Evolutionary conservation across 1,139 yeast genomes (phyloP).

Genomic region (Hanseniaspora sp.): DNA sequence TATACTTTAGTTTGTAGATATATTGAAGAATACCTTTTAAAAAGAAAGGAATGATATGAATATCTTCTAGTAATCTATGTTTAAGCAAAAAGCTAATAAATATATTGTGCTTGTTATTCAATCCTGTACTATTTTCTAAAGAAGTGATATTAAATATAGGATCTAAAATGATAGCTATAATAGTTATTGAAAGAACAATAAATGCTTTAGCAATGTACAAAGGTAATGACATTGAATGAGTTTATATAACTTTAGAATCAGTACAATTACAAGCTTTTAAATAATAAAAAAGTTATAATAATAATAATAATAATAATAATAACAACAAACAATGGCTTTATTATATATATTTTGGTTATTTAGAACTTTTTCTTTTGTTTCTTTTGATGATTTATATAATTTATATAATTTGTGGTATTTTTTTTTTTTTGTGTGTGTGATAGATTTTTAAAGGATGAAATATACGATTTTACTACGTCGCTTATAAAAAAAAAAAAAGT

Average conservation of each 20-base stretch:
- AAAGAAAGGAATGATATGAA: conserved; percentile 38
- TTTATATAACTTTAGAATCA: neutral
- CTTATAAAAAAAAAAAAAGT: no score
- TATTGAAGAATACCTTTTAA: conserved; percentile 37
- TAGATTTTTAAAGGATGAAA: no score
- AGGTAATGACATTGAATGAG: neutral
- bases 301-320: no score
- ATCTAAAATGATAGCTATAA: neutral
- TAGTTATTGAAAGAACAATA: neutral
- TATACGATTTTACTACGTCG: no score
- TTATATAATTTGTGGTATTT: no score
- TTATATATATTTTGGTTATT: no score
- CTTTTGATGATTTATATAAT: no score
- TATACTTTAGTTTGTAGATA: conserved; percentile 32
- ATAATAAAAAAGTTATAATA: no score
- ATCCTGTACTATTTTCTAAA: neutral
- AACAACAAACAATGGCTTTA: no score
- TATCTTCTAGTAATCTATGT: conserved; percentile 45
- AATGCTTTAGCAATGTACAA: neutral
- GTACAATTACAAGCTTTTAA: no score
- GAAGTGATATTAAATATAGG: conserved; percentile 1
- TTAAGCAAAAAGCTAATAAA: conserved; percentile 37
- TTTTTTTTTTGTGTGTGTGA: no score
- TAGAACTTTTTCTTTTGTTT: no score
- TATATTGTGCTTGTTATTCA: neutral